Evolutionary conservation across 371 early-diverging fungal species (phyloP).

Genomic region (Mortierella sp.): DNA sequence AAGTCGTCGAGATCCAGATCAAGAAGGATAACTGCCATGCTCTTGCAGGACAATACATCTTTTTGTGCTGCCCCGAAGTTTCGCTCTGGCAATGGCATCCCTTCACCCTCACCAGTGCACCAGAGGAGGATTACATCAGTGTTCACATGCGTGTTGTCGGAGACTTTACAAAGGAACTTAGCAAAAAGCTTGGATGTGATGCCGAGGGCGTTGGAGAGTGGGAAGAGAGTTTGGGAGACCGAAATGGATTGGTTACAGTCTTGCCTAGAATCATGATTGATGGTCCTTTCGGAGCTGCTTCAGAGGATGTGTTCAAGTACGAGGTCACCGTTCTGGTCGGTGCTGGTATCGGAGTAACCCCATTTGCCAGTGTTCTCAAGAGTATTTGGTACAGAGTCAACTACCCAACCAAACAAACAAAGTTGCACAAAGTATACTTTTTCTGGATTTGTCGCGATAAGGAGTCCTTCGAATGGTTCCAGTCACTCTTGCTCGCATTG

Average conservation of each 20-base stretch:
- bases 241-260: constrained; percentile 37
- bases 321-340: constrained; percentile 84
- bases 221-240: constrained; percentile 54
- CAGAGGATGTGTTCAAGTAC: constrained; percentile 88
- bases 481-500: constrained; percentile 73
- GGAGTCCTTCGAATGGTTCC: constrained; percentile 83
- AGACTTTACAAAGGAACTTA: constrained; percentile 82
- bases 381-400: constrained; percentile 61
- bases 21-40: constrained; percentile 68
- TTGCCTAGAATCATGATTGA: constrained; percentile 82
- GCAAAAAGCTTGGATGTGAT: constrained; percentile 73
- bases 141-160: constrained; percentile 88
- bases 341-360: constrained; percentile 84
- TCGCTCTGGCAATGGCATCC: constrained; percentile 86
- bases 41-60: constrained; percentile 81
- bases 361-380: constrained; percentile 58
- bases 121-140: constrained; percentile 82
- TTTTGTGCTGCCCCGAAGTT: constrained; percentile 74
- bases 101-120: constrained; percentile 89
- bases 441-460: constrained; percentile 88
- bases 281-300: constrained; percentile 89
- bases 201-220: constrained; percentile 62
- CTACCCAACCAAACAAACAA: constrained; percentile 57
- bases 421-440: constrained; percentile 85
- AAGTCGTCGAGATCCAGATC: constrained; percentile 80